A percentile compares a stretch with the other conserved stretches of the same genome.
Conservation (phyloP, 805 yeast species). For the Wickerhamomyces silvicola region DNA sequence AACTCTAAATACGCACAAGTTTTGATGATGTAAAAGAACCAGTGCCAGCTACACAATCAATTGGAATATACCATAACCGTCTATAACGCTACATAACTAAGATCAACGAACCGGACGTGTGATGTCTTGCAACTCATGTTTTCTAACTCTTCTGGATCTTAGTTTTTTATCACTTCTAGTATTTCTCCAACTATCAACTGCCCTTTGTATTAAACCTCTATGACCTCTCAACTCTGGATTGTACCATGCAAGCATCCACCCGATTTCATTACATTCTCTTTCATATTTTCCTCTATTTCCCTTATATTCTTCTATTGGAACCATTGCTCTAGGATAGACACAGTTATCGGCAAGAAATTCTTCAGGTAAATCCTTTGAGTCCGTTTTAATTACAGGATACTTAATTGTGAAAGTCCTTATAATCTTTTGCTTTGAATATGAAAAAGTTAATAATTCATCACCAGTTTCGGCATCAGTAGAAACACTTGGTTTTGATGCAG, state of each 20-base stretch:
- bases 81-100: no score
- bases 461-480: slow-evolving; percentile 21
- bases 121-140: slow-evolving; percentile 7
- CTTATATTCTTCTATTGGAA: slow-evolving; percentile 31
- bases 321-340: slow-evolving; percentile 43
- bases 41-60: no score
- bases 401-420: slow-evolving; percentile 19
- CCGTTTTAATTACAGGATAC: slow-evolving; percentile 14
- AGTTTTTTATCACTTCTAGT: slow-evolving; percentile 34
- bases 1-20: no score
- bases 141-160: slow-evolving; percentile 36
- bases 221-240: slow-evolving; percentile 37
- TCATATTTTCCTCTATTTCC: slow-evolving; percentile 43
- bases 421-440: slow-evolving; percentile 26
- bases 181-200: slow-evolving; percentile 48
- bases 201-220: slow-evolving; percentile 43
- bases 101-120: no score
- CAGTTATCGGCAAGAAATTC: slow-evolving; percentile 35
- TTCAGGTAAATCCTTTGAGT: slow-evolving; percentile 16
- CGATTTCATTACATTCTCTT: slow-evolving; percentile 40
- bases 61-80: no score
- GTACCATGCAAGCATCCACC: slow-evolving; percentile 39
- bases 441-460: slow-evolving; percentile 24
- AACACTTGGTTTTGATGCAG: slow-evolving; percentile 23
- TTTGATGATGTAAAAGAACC: no score